phyloP scores from a whole-genome alignment of 2,329 filamentous ascomycete species.

The Colletotrichum sp. region DNA sequence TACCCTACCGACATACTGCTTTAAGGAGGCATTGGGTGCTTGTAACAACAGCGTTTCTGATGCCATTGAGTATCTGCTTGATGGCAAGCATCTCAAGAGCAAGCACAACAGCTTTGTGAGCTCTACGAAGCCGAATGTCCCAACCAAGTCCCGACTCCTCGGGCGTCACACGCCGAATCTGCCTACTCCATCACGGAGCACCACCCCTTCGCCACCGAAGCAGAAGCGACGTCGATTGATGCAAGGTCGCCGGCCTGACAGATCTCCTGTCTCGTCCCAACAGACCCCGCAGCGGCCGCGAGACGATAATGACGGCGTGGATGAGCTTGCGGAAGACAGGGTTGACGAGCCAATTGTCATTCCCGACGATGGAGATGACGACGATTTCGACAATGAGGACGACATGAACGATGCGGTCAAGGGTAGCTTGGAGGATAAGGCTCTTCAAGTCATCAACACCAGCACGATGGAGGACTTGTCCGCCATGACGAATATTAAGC shows the following conservation, averaged over 20 bases:
- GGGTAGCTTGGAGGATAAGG: conserved; percentile 42
- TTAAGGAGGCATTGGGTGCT: conserved; percentile 35
- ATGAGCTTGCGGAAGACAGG: conserved; percentile 30
- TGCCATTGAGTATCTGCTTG: conserved; percentile 34
- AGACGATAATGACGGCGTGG: conserved; percentile 28
- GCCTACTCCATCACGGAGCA: conserved; percentile 20
- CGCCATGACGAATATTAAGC: conserved; percentile 79
- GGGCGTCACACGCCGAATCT: conserved; percentile 19
- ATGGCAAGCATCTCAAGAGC: conserved; percentile 23
- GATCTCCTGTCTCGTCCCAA: conserved; percentile 22
- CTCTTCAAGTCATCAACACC: conserved; percentile 84
- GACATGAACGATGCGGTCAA: conserved; percentile 19
- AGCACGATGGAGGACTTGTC: conserved; percentile 78
- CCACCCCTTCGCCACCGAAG: conserved; percentile 32
- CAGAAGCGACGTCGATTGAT: conserved; percentile 34
- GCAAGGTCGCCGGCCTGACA: conserved; percentile 35
- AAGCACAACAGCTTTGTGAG: conserved; percentile 9
- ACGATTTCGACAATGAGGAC: conserved; percentile 37
- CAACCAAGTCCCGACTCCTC: conserved; percentile 23
- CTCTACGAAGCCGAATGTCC: conserved; percentile 24
- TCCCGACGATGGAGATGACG: conserved; percentile 46
- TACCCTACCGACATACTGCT: conserved; percentile 32
- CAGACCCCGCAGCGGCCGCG: conserved; percentile 25
- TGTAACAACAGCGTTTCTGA: conserved; percentile 40
- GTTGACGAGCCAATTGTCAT: conserved; percentile 30